A percentile compares a stretch with the other conserved stretches of the same genome.
These are phyloP conservation scores for Colletotrichum aenigma DNA, from an alignment of 2,329 filamentous ascomycete species.

Conservation along the genomic window DNA sequence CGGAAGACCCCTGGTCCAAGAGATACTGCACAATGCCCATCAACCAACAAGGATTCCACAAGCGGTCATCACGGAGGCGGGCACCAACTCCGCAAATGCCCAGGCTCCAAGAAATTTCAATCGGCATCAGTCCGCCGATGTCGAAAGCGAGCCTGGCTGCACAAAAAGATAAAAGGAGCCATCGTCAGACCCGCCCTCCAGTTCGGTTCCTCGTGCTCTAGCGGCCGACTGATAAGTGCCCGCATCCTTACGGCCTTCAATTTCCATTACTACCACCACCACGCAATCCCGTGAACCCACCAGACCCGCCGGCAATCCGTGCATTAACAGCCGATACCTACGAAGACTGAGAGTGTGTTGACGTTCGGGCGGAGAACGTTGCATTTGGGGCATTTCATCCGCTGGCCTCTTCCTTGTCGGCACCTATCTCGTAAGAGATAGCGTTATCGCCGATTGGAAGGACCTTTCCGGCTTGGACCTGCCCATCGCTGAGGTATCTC, in stretches of 20 bases:
- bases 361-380: background rate
- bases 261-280: background rate
- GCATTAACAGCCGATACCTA: background rate
- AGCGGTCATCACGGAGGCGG: background rate
- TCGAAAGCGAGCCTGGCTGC: background rate
- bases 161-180: background rate
- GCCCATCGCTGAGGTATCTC: background rate
- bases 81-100: background rate
- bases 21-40: background rate
- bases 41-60: background rate
- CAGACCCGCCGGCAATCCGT: background rate
- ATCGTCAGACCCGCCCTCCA: background rate
- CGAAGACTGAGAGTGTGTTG: background rate
- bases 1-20: background rate
- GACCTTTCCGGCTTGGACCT: background rate
- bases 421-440: background rate
- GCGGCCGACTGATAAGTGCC: slow-evolving; percentile 1
- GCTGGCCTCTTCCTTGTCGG: background rate
- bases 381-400: background rate
- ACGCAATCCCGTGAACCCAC: background rate
- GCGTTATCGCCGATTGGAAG: background rate
- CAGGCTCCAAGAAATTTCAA: background rate
- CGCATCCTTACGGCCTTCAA: background rate
- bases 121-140: background rate
- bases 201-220: background rate